These are phyloP conservation scores for Trypanosoma mega DNA, from an alignment of 208 protist genomes.

Conservation along the genomic window DNA sequence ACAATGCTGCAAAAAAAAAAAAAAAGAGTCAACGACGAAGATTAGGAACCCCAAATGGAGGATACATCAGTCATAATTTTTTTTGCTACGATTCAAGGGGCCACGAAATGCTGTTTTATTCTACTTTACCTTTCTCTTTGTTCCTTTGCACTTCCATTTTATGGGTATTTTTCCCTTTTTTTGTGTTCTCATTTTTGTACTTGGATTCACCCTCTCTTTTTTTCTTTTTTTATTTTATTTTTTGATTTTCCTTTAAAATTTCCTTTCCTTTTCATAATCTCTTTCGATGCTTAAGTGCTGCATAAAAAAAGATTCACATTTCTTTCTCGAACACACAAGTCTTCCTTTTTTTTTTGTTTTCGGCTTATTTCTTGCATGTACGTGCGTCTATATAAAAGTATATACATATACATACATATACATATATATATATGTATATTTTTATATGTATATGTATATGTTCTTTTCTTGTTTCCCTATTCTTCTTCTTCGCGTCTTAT, in stretches of 20 bases:
- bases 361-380: neutral
- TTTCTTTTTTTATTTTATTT: neutral
- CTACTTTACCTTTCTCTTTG: neutral
- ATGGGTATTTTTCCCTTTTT: no score
- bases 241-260: no score
- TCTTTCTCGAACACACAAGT: no score
- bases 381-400: neutral
- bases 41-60: no score
- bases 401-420: neutral
- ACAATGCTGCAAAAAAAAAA: slow-evolving; percentile 21
- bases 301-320: no score
- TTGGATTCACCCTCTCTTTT: neutral
- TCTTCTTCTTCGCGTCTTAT: slow-evolving; percentile 3
- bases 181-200: neutral
- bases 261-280: no score
- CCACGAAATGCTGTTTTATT: no score
- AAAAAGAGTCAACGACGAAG: neutral
- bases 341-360: neutral
- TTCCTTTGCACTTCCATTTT: no score
- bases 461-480: neutral
- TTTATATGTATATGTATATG: neutral
- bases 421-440: neutral
- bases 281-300: no score
- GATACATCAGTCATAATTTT: no score
- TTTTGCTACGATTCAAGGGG: no score